Conservation (phyloP, 2,329 filamentous ascomycete genomes). For the Trichoderma breve region DNA sequence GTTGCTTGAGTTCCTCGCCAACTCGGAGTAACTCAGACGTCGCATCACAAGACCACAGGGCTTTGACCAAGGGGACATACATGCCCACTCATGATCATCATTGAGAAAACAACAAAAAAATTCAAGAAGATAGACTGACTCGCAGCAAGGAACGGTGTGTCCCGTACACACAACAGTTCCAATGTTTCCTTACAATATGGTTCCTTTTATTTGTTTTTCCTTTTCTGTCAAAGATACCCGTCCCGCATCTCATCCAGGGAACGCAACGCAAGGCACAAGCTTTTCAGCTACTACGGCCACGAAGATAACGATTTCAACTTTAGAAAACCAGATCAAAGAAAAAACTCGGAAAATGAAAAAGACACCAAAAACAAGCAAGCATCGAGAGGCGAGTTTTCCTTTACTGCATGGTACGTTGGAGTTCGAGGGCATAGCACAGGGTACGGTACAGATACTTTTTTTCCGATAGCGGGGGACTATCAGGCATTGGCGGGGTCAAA, state of each 20-base stretch:
- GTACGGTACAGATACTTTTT: background rate
- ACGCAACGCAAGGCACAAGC: background rate
- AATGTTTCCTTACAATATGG: background rate
- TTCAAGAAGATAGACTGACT: background rate
- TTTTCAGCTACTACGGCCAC: background rate
- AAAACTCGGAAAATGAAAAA: background rate
- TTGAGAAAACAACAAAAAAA: background rate
- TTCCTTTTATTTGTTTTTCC: background rate
- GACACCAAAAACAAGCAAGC: background rate
- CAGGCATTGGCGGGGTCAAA: slow-evolving; percentile 3
- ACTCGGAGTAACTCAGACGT: background rate
- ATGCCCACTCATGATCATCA: background rate
- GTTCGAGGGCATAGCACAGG: background rate
- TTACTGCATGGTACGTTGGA: background rate
- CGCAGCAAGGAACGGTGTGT: background rate
- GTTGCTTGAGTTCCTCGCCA: background rate
- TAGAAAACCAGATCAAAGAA: background rate
- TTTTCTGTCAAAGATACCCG: slow-evolving; percentile 6
- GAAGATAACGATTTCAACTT: background rate
- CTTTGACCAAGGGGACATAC: background rate
- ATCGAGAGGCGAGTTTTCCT: background rate
- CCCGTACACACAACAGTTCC: background rate
- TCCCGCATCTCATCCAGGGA: background rate
- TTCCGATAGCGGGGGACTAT: background rate
- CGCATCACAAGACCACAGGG: background rate